Evolutionary conservation across 2,329 filamentous ascomycete genomes (phyloP), one percentile per base, ranked within the genome.

Genomic region (Paraconiothyrium brasiliense): DNA sequence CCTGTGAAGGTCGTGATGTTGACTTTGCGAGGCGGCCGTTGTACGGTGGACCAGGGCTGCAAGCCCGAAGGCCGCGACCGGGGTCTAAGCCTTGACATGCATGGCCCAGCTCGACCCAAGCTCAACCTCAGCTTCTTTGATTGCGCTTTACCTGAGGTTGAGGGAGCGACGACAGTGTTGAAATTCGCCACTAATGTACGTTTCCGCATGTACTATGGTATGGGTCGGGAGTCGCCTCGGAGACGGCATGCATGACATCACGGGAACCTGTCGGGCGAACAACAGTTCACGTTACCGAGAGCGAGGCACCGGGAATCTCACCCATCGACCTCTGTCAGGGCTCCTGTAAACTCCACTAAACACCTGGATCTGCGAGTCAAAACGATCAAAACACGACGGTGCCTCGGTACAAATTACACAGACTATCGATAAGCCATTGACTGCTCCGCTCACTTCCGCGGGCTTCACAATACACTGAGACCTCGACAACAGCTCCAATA

Each of bases 401-500:
- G 13, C 46, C 46, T 24, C 46, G 46, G 46, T 48, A 16, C 46
- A 30, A 32, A 30, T 48, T n/a, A 22, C 35, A 39, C 2, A 39
- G n/a, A 16, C 35, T 54, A 54, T 54, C 50, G 50, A 41, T 54
- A 54, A 54, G 51, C 39, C 34, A 11, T 34, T 44, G 9, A 32
- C 39, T 22, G 49, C 35, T 47, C 39, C 52, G 39, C 41, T 35
- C 24, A 47, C 52, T 46, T 55, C 52, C 52, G 52, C 52, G 41
- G 27, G 14, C 35, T 32, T 20, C 37, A 43, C 50, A 52, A 52
- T 20, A 27, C 20, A 16, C 7, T 6, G 4, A 41, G 24, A 16
- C 11, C 13, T 3, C 13, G 10, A 24, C 34, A 35, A 54, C 10
- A 14, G 50, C 50, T 32, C 22, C n/a, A 16, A 6, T 22, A n/a